Evolutionary conservation across 805 yeast species (phyloP), one percentile per base, ranked within the genome.

Genomic region (Priceomyces castillae): DNA sequence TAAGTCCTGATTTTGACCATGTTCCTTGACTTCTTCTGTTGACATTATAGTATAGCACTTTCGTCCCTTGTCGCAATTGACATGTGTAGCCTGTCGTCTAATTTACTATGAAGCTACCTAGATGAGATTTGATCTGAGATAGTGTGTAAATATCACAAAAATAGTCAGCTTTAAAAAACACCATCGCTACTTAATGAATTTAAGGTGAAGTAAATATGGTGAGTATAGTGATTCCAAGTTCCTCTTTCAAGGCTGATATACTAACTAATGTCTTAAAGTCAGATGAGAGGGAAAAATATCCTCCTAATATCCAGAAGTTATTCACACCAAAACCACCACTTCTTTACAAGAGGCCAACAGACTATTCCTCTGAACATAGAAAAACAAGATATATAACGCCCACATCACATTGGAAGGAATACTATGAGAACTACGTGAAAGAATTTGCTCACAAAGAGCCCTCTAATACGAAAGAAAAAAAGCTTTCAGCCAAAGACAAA

Each of bases 241-340:
- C 31, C 7, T 12, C 6, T 23, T 23, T 23, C 6, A 10, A 23
- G 6, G 26, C 10, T 23, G 9, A 23, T 7, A 23, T 28, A 28
- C n/a, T 28, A 28, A 28, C 37, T 39, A 35, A 43, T 42, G 34
- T 34, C 22, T 39, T 12, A 14, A 28, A 50, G 59, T 34, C 49
- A 6, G 56, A 57, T 39, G 50, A 53, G 33, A 50, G 51, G 26
- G 59, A 58, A 31, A 58, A 59, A 43, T 71, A 68, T 46, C 76
- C 76, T 0, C 53, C 59, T 4, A 64, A 63, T 31, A 65, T 82
- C 34, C 77, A 74, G 43, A 69, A 73, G 53, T 70, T 82, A 20
- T 82, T 82, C 54, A 68, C 69, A 5, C 82, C 86, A 4, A 69
- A 75, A 34, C 77, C 80, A 9, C 86, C 86, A 22, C 58, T 79